Conservation (phyloP, 148 eudicot genomes). For the Persicaria maculosa region DNA sequence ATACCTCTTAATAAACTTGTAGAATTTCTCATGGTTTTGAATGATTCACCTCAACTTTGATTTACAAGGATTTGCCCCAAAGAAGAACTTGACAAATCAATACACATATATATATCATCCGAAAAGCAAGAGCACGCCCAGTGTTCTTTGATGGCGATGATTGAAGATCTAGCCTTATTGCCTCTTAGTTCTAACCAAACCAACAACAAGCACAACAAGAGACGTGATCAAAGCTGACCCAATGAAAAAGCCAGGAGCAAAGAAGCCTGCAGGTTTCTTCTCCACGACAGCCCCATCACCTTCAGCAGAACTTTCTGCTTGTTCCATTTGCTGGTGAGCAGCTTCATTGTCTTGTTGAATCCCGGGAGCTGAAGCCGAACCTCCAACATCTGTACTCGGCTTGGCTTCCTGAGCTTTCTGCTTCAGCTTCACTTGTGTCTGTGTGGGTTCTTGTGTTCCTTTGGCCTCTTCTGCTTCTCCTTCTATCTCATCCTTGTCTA, state of each 20-base stretch:
- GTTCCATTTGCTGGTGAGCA: background rate
- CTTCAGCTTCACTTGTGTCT: background rate
- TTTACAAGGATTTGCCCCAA: too few relatives aligned
- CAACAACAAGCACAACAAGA: constrained; percentile 37
- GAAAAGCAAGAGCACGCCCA: too few relatives aligned
- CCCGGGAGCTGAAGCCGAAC: background rate
- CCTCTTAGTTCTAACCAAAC: constrained; percentile 27
- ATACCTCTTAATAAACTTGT: too few relatives aligned
- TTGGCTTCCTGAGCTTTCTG: background rate
- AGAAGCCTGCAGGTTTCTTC: constrained; percentile 18
- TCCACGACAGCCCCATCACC: constrained; percentile 7
- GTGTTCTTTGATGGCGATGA: too few relatives aligned
- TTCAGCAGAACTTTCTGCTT: constrained; percentile 11
- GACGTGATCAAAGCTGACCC: constrained; percentile 54
- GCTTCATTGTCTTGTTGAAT: constrained; percentile 12
- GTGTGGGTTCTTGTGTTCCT: background rate
- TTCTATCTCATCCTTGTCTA: background rate
- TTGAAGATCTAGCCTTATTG: background rate
- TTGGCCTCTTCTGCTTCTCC: background rate
- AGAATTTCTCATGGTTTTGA: too few relatives aligned
- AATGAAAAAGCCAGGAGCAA: constrained; percentile 36
- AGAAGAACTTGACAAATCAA: too few relatives aligned
- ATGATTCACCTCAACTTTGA: too few relatives aligned
- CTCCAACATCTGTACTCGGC: background rate
- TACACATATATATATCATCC: too few relatives aligned